Percentiles rank a stretch among this genome's conserved stretches.
phyloP scores from a whole-genome alignment of 2,329 filamentous ascomycete genomes.

The Colletotrichum melonis region DNA sequence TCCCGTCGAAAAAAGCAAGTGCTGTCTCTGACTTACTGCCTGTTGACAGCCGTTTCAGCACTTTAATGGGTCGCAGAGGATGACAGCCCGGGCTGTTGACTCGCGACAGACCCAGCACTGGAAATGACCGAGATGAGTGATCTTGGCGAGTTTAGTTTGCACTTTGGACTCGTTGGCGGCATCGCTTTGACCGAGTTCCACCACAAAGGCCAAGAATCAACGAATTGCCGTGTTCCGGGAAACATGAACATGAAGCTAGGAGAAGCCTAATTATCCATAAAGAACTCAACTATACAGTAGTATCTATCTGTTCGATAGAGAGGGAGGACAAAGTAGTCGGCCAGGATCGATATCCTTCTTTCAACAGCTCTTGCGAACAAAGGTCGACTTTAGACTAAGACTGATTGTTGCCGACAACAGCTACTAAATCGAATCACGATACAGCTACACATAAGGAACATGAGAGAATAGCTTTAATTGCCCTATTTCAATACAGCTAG shows the following conservation, averaged over 20 bases:
- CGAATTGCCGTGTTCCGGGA: background rate
- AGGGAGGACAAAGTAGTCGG: too few relatives aligned
- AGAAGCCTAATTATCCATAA: too few relatives aligned
- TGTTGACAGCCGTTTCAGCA: background rate
- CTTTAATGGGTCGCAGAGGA: background rate
- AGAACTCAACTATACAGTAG: too few relatives aligned
- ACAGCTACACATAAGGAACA: too few relatives aligned
- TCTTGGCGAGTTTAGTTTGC: background rate
- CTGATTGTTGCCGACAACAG: too few relatives aligned
- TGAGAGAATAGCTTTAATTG: background rate
- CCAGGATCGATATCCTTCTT: too few relatives aligned
- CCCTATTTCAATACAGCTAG: background rate
- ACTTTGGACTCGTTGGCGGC: background rate
- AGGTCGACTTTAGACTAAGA: too few relatives aligned
- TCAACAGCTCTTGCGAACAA: too few relatives aligned
- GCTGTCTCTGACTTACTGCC: background rate
- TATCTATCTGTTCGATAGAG: too few relatives aligned
- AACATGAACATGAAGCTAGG: background rate
- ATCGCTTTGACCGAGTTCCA: background rate
- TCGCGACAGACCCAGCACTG: slow-evolving; percentile 1
- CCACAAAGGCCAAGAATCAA: background rate
- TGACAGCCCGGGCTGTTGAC: slow-evolving; percentile 16
- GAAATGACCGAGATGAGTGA: slow-evolving; percentile 31
- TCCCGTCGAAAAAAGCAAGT: background rate
- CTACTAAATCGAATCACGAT: background rate